These are phyloP conservation scores for Bothriochloa decipiens DNA, from an alignment of 176 grass and related monocot genomes.

Conservation along the genomic window DNA sequence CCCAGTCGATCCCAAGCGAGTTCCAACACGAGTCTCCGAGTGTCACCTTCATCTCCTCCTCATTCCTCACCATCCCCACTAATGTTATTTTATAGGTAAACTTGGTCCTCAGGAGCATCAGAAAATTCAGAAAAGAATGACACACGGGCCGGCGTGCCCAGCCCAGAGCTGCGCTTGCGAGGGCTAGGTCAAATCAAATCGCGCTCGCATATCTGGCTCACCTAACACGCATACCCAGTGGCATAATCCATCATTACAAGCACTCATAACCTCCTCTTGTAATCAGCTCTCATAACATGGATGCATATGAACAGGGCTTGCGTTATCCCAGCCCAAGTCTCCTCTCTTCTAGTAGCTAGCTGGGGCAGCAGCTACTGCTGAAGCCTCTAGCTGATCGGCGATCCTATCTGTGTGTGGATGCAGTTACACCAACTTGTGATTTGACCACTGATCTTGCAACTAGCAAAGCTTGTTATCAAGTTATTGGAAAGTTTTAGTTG, in stretches of 20 bases:
- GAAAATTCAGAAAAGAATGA: slow-evolving; percentile 29
- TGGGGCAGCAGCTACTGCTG: neutral
- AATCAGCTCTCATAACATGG: neutral
- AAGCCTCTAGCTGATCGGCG: neutral
- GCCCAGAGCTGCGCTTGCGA: too few relatives aligned
- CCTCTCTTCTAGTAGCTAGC: neutral
- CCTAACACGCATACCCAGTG: slow-evolving; percentile 40
- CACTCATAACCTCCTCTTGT: neutral
- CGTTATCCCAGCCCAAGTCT: neutral
- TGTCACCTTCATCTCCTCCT: slow-evolving; percentile 43
- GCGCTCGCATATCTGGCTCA: slow-evolving; percentile 45
- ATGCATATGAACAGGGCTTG: neutral
- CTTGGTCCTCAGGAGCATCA: slow-evolving; percentile 16
- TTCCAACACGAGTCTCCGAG: neutral
- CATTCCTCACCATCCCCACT: slow-evolving; percentile 42
- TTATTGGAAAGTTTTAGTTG: slow-evolving; percentile 27
- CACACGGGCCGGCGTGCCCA: neutral
- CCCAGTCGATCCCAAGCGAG: neutral
- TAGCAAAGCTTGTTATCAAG: slow-evolving; percentile 17
- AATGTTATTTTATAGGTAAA: slow-evolving; percentile 32
- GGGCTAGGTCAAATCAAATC: slow-evolving; percentile 54
- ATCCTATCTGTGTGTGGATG: neutral
- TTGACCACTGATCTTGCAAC: slow-evolving; percentile 5
- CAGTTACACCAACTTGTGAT: slow-evolving; percentile 42
- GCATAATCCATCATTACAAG: slow-evolving; percentile 35